Conservation (phyloP, 2,329 filamentous ascomycete genomes). For the Aspergillus bombycis region DNA sequence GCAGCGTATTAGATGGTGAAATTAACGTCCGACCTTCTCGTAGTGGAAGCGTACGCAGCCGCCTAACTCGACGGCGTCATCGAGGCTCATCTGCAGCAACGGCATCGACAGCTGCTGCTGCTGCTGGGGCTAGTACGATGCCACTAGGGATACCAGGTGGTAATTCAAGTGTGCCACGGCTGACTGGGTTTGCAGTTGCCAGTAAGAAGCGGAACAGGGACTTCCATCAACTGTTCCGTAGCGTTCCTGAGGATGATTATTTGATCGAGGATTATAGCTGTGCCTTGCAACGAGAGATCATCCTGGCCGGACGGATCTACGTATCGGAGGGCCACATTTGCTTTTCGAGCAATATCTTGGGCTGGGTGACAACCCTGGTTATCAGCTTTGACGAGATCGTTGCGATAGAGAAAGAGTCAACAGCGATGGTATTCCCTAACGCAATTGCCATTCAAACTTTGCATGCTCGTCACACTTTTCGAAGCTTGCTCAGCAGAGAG, state of each 20-base stretch:
- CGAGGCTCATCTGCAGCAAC: slow-evolving; percentile 80
- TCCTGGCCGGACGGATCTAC: slow-evolving; percentile 90
- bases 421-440: slow-evolving; percentile 93
- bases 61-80: slow-evolving; percentile 68
- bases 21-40: slow-evolving; percentile 58
- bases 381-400: slow-evolving; percentile 99
- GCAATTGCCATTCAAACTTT: slow-evolving; percentile 95
- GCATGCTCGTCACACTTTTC: slow-evolving; percentile 93
- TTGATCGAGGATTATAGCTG: slow-evolving; percentile 98
- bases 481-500: slow-evolving; percentile 90
- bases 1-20: slow-evolving; percentile 68
- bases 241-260: slow-evolving; percentile 96
- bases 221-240: slow-evolving; percentile 91
- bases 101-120: slow-evolving; percentile 69
- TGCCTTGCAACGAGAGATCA: slow-evolving; percentile 90
- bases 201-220: slow-evolving; percentile 95
- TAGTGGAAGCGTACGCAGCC: slow-evolving; percentile 69
- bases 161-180: slow-evolving; percentile 66
- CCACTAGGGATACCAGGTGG: slow-evolving; percentile 68
- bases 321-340: slow-evolving; percentile 97
- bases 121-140: slow-evolving; percentile 70
- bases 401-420: slow-evolving; percentile 94
- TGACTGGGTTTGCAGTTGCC: slow-evolving; percentile 94
- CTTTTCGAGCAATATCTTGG: slow-evolving; percentile 98
- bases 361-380: slow-evolving; percentile 95